These are phyloP conservation scores for Ordospora pajunii DNA, from an alignment of 371 early-diverging fungal species.

Conservation along the genomic window DNA sequence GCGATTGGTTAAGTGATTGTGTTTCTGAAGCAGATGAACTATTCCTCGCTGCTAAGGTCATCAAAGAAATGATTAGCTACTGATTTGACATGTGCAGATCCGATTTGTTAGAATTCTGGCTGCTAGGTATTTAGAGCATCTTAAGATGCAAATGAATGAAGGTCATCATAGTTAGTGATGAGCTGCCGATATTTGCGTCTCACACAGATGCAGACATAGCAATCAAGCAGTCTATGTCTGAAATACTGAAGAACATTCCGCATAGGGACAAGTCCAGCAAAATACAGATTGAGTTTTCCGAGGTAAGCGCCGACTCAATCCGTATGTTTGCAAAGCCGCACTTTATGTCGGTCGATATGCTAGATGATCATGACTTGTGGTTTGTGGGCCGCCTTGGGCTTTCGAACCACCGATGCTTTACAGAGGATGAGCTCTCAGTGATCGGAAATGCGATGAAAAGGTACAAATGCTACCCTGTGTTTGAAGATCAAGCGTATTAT, in stretches of 20 bases:
- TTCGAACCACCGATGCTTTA: background rate
- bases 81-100: background rate
- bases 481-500: background rate
- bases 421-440: background rate
- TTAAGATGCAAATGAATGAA: background rate
- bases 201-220: background rate
- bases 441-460: background rate
- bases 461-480: background rate
- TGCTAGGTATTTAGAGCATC: background rate
- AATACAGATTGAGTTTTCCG: background rate
- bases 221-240: background rate
- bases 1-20: background rate
- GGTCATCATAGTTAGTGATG: background rate
- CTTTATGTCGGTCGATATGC: background rate
- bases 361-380: background rate
- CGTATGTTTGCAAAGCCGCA: slow-evolving; percentile 1
- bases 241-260: background rate
- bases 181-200: slow-evolving; percentile 1
- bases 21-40: too few species aligned
- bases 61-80: too few species aligned
- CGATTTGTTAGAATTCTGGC: background rate
- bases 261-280: background rate
- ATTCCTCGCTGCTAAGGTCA: too few species aligned
- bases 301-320: background rate
- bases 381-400: background rate